Percentiles rank a stretch among this genome's conserved stretches.
These are phyloP conservation scores for Apophysomyces elegans DNA, from an alignment of 371 early-diverging fungal genomes.

Conservation along the genomic window DNA sequence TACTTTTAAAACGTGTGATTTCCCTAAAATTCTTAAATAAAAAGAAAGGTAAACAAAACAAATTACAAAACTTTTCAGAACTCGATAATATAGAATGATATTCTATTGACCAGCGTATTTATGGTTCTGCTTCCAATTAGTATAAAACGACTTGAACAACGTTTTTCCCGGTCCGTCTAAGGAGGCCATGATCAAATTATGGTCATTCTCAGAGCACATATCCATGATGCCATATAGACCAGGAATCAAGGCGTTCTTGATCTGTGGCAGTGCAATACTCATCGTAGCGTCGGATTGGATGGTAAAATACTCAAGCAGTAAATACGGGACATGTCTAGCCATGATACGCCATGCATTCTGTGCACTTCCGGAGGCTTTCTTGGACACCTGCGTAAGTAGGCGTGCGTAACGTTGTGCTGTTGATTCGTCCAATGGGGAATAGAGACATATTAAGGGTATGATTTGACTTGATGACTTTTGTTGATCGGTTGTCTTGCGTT, in stretches of 20 bases:
- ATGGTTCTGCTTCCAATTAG: conserved; percentile 61
- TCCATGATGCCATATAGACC: conserved; percentile 74
- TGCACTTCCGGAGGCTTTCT: conserved; percentile 14
- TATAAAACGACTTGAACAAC: conserved; percentile 60
- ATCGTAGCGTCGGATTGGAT: conserved; percentile 66
- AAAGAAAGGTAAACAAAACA: conserved; percentile 8
- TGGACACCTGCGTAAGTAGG: conserved; percentile 3
- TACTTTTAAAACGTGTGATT: conserved; percentile 2
- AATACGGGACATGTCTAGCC: conserved; percentile 70
- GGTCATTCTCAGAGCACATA: conserved; percentile 68
- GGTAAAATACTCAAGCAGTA: conserved; percentile 67
- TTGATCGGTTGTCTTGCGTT: conserved; percentile 14
- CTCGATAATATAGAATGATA: background rate
- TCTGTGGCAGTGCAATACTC: conserved; percentile 50
- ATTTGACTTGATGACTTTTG: conserved; percentile 12
- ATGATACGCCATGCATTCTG: conserved; percentile 43
- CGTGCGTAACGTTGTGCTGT: conserved; percentile 13
- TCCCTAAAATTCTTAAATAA: background rate
- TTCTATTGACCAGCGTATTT: conserved; percentile 66
- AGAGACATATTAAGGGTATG: conserved; percentile 15
- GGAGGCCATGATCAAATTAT: conserved; percentile 67
- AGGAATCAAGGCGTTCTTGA: conserved; percentile 59
- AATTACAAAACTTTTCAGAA: too few relatives aligned
- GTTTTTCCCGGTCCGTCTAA: conserved; percentile 63
- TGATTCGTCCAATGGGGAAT: conserved; percentile 18